phyloP scores from a whole-genome alignment of 192 early-diverging fungal species.

The Linnemannia elongata region DNA sequence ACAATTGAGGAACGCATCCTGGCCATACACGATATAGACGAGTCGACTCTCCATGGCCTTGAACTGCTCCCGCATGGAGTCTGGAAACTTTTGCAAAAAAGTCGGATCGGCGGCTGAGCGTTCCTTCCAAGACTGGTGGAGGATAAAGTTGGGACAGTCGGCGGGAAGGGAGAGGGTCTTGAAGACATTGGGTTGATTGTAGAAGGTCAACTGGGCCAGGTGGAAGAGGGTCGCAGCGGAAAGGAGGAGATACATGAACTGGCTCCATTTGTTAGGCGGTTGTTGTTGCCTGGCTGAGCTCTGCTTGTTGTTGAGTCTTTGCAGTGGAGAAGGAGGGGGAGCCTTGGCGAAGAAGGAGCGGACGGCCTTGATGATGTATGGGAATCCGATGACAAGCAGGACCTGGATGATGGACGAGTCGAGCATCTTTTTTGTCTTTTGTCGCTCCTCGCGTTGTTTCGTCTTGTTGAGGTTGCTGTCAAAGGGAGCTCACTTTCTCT shows the following conservation, averaged over 20 bases:
- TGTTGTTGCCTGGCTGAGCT: neutral
- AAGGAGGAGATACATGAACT: slow-evolving; percentile 11
- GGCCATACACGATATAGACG: slow-evolving; percentile 35
- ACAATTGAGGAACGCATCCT: slow-evolving; percentile 44
- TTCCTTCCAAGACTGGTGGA: slow-evolving; percentile 51
- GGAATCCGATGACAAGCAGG: slow-evolving; percentile 38
- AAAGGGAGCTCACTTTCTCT: neutral
- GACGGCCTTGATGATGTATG: slow-evolving; percentile 22
- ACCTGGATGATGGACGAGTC: slow-evolving; percentile 51
- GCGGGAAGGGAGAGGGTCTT: slow-evolving; percentile 30
- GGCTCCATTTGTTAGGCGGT: slow-evolving; percentile 22
- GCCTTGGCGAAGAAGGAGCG: slow-evolving; percentile 47
- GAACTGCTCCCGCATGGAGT: slow-evolving; percentile 42
- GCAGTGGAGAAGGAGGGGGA: slow-evolving; percentile 42
- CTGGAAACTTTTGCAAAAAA: slow-evolving; percentile 35
- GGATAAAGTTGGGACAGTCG: slow-evolving; percentile 51
- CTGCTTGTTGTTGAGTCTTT: slow-evolving; percentile 35
- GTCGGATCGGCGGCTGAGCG: slow-evolving; percentile 11
- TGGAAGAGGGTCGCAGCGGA: slow-evolving; percentile 17
- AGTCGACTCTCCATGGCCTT: slow-evolving; percentile 45
- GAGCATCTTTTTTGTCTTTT: slow-evolving; percentile 4
- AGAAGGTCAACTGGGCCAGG: slow-evolving; percentile 22
- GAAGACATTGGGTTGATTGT: slow-evolving; percentile 46
- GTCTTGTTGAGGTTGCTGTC: neutral
- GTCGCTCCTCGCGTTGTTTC: neutral